Base-by-base conservation (phyloP, 768 basidiomycete genomes). In the Boletus sp. region DNA sequence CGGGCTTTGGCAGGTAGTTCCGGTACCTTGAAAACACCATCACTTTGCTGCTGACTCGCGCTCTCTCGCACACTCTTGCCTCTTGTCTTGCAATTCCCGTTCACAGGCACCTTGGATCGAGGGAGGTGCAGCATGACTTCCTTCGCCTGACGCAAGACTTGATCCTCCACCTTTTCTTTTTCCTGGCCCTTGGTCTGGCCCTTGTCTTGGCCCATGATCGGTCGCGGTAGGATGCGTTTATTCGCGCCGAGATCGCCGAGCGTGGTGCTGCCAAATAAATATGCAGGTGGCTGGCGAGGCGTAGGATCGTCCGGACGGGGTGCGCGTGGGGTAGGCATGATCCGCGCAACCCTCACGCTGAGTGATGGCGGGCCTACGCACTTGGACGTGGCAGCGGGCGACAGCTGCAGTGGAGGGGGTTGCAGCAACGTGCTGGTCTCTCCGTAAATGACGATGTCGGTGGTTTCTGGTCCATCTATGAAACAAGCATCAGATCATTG, bases 291-390 rank as follows among this genome's bases (percentile, higher is more conserved):
- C 30, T 79, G 76, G 17, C 90, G 86, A 8, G 90, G 90, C 6
- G 85, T 89, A 0, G 89, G 90, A 58, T 92, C 90, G 58, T 92
- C 90, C 0, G 90, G 90, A 36, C 90, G 77, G 5, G 86, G 86
- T 0, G 65, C 58, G 2, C 63, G 76, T 46, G 78, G 74, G 15
- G 70, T 65, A 63, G 80, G 67, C 9, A 78, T 75, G 57, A 89
- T 78, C 40, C 85, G 82, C 0, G 83, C 86, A 7, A 87, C 87
- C 17, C 75, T 72, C 20, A 88, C 66, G 0, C 54, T 62, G 5
- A 81, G 60, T 0, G 63, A 64, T 1, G 69, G 70, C 2, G 63
- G 44, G 33, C 70, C 50, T 46, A 39, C 20, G 3, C 68, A 66
- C 9, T 65, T 52, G 14, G 73, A 72, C 37, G 42, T 44, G 24